Evolutionary conservation across 345 rosid species (phyloP).

Genomic region (Boechera stricta): DNA sequence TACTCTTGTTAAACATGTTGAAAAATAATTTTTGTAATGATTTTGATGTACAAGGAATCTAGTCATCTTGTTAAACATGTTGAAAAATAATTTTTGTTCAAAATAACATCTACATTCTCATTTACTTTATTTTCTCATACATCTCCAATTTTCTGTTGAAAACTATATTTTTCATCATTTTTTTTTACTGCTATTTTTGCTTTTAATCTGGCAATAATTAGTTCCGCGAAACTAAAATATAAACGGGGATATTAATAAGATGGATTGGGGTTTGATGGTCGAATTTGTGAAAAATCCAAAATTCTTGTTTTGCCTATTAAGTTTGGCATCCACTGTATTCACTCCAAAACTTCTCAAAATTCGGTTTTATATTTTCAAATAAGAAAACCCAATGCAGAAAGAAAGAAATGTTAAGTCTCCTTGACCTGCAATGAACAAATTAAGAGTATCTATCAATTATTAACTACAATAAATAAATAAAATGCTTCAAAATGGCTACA

Average conservation of each 20-base stretch:
- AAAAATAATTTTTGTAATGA: background rate
- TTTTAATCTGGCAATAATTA: background rate
- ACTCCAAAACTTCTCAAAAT: background rate
- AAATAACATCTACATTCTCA: background rate
- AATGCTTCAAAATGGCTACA: background rate
- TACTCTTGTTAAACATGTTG: background rate
- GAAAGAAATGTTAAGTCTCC: background rate
- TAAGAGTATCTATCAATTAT: background rate
- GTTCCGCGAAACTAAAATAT: no score
- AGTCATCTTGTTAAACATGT: background rate
- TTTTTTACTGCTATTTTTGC: background rate
- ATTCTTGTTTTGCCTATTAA: conserved; percentile 12
- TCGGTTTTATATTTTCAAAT: background rate
- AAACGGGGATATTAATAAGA: no score
- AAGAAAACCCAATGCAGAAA: background rate
- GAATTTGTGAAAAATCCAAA: conserved; percentile 18
- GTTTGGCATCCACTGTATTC: conserved; percentile 19
- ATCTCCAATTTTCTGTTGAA: no score
- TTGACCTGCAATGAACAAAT: background rate
- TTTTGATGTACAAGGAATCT: background rate
- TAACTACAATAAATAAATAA: conserved; percentile 2
- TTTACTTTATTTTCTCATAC: no score
- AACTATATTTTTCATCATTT: no score
- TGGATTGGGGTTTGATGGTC: background rate
- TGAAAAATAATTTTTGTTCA: background rate